Evolutionary conservation across 2,329 filamentous ascomycete species (phyloP), one percentile per base, ranked within the genome.

Genomic region (Didymella exigua): DNA sequence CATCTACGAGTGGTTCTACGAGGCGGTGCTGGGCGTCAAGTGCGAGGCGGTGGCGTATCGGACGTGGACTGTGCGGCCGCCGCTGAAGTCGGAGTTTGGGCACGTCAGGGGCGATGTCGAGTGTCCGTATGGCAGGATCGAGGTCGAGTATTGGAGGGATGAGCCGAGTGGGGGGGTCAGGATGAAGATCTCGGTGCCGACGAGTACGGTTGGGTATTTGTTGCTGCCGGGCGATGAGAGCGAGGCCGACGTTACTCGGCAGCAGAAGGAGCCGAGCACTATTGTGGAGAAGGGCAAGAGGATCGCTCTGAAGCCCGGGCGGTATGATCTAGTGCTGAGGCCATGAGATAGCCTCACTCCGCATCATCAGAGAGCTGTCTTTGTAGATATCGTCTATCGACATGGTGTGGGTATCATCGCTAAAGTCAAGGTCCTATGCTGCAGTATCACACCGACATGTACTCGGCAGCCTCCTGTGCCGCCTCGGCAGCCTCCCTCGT

Each of bases 1-100:
- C 0, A 79, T 80, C 27, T 79, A 80, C 37, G 78, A 80, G 58
- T 81, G 78, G 78, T 78, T 79, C 47, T 81, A 81, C 41, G 70
- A 70, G 23, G 74, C 72, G 0, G 74, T 77, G 2, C 51, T 80
- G 16, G 78, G 77, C 0, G 58, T 79, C 2, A 75, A 71, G 56
- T 69, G 72, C 0, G 64, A 72, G 24, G 70, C 64, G 0, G 70
- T 77, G 24, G 77, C 75, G 4, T 81, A 79, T 53, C 69, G 68
- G 31, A 74, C 71, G 1, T 80, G 76, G 64, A 73, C 59, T 26
- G 58, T 81, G 7, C 69, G 69, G 49, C 77, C 77, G 3, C 75
- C 75, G 14, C 66, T 77, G 48, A 69, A 68, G 18, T 66, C 70
- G 0, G 78, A 81, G 60, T 80, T 80, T 55, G 60, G 68, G 8